These are phyloP conservation scores for Iodosphaeria phyllophila DNA, from an alignment of 2,329 filamentous ascomycete genomes.

Conservation along the genomic window DNA sequence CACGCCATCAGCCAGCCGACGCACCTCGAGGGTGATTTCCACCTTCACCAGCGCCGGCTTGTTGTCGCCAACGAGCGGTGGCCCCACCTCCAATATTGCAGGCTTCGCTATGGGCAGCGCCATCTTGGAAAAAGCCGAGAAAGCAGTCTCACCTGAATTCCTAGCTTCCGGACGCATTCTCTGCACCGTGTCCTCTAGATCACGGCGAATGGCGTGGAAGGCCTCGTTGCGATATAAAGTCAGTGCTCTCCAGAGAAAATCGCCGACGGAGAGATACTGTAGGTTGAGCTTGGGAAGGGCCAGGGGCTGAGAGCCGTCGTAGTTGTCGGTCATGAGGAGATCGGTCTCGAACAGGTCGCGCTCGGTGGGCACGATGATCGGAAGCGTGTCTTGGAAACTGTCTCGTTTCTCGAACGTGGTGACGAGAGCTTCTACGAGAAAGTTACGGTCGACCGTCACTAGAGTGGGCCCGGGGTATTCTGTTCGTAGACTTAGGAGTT, in stretches of 20 bases:
- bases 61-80: conserved; percentile 64
- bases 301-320: conserved; percentile 72
- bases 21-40: conserved; percentile 72
- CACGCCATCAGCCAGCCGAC: conserved; percentile 55
- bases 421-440: conserved; percentile 54
- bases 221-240: conserved; percentile 77
- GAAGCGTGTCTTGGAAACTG: conserved; percentile 66
- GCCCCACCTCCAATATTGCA: conserved; percentile 70
- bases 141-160: conserved; percentile 47
- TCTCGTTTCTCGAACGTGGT: conserved; percentile 57
- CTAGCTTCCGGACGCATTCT: conserved; percentile 53
- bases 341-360: conserved; percentile 59
- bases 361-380: conserved; percentile 69
- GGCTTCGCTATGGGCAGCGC: conserved; percentile 73
- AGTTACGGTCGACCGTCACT: conserved; percentile 42
- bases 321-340: conserved; percentile 65
- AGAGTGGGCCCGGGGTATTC: conserved; percentile 58
- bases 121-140: conserved; percentile 81
- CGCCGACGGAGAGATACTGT: conserved; percentile 84
- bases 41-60: conserved; percentile 72
- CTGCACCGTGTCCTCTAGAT: conserved; percentile 68
- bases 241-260: conserved; percentile 93
- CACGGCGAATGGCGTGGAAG: conserved; percentile 84
- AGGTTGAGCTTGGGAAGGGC: conserved; percentile 89
- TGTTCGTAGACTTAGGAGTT: conserved; percentile 58